These are phyloP conservation scores for Leccinum sublutescens DNA, from an alignment of 768 basidiomycete genomes.

Conservation along the genomic window DNA sequence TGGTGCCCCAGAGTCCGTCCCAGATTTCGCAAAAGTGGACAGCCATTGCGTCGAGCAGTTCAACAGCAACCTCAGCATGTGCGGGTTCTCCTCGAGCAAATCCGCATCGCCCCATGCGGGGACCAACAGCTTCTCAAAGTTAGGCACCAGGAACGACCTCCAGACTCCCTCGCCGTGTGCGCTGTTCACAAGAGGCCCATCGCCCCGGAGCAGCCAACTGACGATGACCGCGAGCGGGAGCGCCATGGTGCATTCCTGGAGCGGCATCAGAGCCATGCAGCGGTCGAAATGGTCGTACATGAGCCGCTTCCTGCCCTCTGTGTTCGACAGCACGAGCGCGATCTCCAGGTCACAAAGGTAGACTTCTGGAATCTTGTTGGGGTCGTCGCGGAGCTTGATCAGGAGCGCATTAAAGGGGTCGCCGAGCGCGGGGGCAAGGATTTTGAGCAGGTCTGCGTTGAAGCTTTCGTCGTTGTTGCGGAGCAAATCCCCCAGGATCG, in stretches of 20 bases:
- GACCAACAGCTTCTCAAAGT: constrained; percentile 4
- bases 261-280: background rate
- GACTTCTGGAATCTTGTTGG: constrained; percentile 1
- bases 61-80: constrained; percentile 2
- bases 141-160: background rate
- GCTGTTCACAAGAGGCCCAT: background rate
- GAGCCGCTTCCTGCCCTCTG: background rate
- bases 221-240: constrained; percentile 2
- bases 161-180: background rate
- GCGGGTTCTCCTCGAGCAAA: constrained; percentile 4
- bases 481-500: constrained; percentile 4
- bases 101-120: constrained; percentile 6
- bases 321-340: background rate
- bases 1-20: background rate
- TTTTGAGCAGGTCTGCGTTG: background rate
- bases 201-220: constrained; percentile 5
- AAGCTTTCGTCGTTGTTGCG: background rate
- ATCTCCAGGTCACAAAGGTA: constrained; percentile 8
- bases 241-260: background rate
- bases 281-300: constrained; percentile 4
- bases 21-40: background rate
- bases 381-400: constrained; percentile 4
- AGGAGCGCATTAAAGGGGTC: constrained; percentile 2
- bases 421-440: constrained; percentile 4
- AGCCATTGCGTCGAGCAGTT: constrained; percentile 1